phyloP scores from a whole-genome alignment of 2,329 filamentous ascomycete species.

The Pseudopyrenochaeta lycopersici region DNA sequence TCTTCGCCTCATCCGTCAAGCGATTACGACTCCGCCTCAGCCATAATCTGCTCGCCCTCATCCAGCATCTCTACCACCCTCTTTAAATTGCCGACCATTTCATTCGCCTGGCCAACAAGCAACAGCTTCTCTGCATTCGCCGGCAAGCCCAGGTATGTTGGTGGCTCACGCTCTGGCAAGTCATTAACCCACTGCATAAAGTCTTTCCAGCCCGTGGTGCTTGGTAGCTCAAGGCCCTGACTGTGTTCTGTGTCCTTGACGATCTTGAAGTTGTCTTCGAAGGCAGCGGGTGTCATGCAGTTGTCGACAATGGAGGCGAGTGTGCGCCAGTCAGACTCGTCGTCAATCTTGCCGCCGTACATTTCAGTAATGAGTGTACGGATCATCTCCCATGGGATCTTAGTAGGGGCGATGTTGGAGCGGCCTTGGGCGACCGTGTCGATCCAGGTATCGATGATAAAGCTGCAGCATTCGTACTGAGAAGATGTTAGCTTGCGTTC shows the following conservation, averaged over 20 bases:
- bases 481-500: constrained; percentile 39
- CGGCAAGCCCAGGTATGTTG: constrained; percentile 91
- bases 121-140: constrained; percentile 96
- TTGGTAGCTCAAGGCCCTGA: constrained; percentile 75
- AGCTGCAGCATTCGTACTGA: constrained; percentile 95
- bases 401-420: constrained; percentile 90
- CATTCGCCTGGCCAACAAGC: constrained; percentile 84
- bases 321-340: constrained; percentile 81
- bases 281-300: constrained; percentile 86
- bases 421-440: constrained; percentile 82
- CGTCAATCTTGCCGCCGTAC: constrained; percentile 97
- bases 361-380: constrained; percentile 90
- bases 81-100: constrained; percentile 83
- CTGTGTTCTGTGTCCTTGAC: constrained; percentile 69
- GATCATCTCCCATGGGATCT: constrained; percentile 97
- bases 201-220: constrained; percentile 81
- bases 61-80: constrained; percentile 89
- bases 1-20: background rate
- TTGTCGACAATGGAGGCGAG: constrained; percentile 77
- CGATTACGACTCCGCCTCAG: constrained; percentile 58
- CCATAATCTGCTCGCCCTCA: constrained; percentile 91
- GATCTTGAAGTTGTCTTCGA: constrained; percentile 90
- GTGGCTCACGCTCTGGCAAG: constrained; percentile 93
- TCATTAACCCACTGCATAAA: constrained; percentile 92
- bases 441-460: constrained; percentile 95